Percentiles rank a stretch among this genome's conserved stretches.
Evolutionary conservation across 352 stramenopile species (phyloP).

Genomic region (Blastocystis sp.): DNA sequence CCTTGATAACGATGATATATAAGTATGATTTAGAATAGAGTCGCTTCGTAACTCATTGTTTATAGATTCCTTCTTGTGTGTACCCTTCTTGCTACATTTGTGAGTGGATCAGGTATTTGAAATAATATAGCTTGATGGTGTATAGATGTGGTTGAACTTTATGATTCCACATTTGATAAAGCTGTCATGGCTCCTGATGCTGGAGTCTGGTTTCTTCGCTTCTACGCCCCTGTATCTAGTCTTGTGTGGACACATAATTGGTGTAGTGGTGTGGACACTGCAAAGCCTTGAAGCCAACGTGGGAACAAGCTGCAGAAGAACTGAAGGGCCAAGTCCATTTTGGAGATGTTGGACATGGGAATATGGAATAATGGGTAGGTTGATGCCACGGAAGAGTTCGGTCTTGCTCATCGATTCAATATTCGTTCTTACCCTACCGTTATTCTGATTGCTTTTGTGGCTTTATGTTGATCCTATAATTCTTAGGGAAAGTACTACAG

Average conservation of each 20-base stretch:
- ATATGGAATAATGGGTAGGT: background rate
- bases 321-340: slow-evolving; percentile 35
- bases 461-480: background rate
- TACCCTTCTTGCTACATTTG: background rate
- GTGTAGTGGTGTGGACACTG: slow-evolving; percentile 58
- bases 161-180: slow-evolving; percentile 36
- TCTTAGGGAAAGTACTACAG: slow-evolving; percentile 18
- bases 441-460: slow-evolving; percentile 15
- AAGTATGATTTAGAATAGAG: background rate
- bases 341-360: background rate
- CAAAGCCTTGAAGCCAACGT: slow-evolving; percentile 13
- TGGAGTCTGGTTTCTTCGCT: slow-evolving; percentile 55
- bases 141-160: slow-evolving; percentile 46
- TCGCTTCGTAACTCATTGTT: background rate
- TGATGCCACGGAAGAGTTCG: slow-evolving; percentile 19
- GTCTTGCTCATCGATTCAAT: slow-evolving; percentile 6
- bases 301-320: slow-evolving; percentile 14
- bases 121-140: background rate
- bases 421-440: slow-evolving; percentile 17
- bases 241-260: background rate
- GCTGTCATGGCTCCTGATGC: slow-evolving; percentile 5
- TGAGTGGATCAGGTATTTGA: background rate
- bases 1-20: background rate
- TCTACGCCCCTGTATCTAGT: slow-evolving; percentile 39
- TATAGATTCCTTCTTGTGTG: background rate